These are phyloP conservation scores for Epichloe uncinata DNA, from an alignment of 2,329 filamentous ascomycete genomes.

Conservation along the genomic window DNA sequence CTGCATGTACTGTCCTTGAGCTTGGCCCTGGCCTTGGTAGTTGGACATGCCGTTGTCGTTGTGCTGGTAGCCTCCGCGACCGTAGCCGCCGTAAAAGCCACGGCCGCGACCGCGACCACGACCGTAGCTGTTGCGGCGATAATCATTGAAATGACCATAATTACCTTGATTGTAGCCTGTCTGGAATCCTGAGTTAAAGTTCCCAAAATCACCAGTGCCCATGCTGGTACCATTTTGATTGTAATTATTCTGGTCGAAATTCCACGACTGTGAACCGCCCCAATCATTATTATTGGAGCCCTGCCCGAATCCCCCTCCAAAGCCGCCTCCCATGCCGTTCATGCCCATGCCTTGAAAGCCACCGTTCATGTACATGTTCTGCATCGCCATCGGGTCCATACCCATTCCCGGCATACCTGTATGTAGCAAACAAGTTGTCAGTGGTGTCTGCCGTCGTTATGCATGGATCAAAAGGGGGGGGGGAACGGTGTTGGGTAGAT, in stretches of 20 bases:
- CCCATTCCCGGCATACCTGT: constrained; percentile 68
- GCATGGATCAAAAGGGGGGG: not conserved
- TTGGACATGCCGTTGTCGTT: constrained; percentile 23
- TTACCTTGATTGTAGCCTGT: constrained; percentile 75
- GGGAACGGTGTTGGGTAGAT: not conserved
- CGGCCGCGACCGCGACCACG: constrained; percentile 53
- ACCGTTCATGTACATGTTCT: constrained; percentile 68
- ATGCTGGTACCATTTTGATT: constrained; percentile 75
- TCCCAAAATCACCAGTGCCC: constrained; percentile 68
- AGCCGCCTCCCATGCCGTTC: constrained; percentile 59
- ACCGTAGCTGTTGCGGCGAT: constrained; percentile 54
- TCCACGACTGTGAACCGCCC: constrained; percentile 72
- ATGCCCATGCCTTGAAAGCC: constrained; percentile 67
- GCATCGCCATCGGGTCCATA: constrained; percentile 70
- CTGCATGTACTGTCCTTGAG: constrained; percentile 18
- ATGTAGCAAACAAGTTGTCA: constrained; percentile 13
- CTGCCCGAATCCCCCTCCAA: constrained; percentile 47
- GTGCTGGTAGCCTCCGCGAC: constrained; percentile 37
- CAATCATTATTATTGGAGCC: constrained; percentile 68
- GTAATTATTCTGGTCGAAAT: constrained; percentile 80
- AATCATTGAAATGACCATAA: constrained; percentile 75
- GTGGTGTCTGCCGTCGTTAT: not conserved
- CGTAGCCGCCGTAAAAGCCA: constrained; percentile 41
- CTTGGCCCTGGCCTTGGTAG: constrained; percentile 22
- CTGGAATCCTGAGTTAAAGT: constrained; percentile 63